Evolutionary conservation across 768 basidiomycete species (phyloP), one percentile per base, ranked within the genome.

Genomic region (Naematelia aurantialba): DNA sequence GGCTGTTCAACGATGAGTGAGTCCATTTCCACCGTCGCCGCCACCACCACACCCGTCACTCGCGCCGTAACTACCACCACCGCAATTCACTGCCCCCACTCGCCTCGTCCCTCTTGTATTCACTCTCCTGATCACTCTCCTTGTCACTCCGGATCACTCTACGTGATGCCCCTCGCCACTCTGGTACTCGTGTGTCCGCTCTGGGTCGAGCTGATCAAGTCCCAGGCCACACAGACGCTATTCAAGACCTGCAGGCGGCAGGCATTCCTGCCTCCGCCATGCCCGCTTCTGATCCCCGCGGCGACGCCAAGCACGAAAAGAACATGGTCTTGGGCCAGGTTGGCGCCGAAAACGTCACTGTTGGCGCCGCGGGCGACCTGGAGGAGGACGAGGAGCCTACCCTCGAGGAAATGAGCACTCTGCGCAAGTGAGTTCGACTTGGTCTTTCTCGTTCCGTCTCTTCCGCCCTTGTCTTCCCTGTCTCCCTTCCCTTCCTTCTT

Each of bases 401-500:
- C 19, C 63, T 65, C 22, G 70, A 72, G 60, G 70, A 77, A 56
- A 51, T 66, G 30, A 42, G 19, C 26, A 73, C 68, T 5, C 56
- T 76, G 24, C 56, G 72, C 34, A 71, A 70, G 65, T 56, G 59
- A 56, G 42, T 63, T 11, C n/a, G n/a, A n/a, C n/a, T n/a, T n/a
- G n/a, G 30, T n/a, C 46, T 22, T 11, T 8, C 45, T n/a, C 12
- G 21, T 17, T 22, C 21, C 44, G 46, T 25, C 3, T 34, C 25
- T 25, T 31, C 27, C n/a, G 8, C 45, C 47, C 2, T 31, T 27
- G 19, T 29, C 19, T 25, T 34, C 49, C 22, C 44, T 52, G n/a
- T 42, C 21, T 11, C 19, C 17, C 13, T 2, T 21, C 24, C 47
- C 24, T 11, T 12, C 47, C 47, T 24, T 11, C 11, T 12, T 24